Evolutionary conservation across 495 filamentous ascomycete species (phyloP), one percentile per base, ranked within the genome.

Genomic region (Daldinia childiae): DNA sequence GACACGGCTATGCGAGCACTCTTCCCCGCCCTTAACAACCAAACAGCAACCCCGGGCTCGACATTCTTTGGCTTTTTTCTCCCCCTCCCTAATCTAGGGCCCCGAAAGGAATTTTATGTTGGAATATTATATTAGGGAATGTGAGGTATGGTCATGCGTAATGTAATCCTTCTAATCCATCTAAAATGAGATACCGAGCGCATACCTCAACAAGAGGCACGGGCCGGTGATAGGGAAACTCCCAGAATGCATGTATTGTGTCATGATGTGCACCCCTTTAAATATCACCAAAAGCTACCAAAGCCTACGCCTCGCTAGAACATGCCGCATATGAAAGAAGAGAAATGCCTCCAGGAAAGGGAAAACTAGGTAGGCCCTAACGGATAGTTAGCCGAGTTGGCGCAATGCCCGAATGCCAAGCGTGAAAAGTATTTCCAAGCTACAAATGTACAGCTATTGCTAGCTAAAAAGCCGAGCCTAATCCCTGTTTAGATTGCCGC

Each of bases 401-500:
- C 26, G 36, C 57, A 24, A 59, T 12, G 50, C 19, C 54, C 58
- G 41, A 64, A 64, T 60, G 51, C 27, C 66, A 48, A 48, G 68
- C 65, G 51, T 52, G 48, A 39, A 48, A 48, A 48, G 19, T 58
- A 43, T 74, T 59, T 72, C 61, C 70, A 69, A 64, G 58, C 58
- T 62, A 55, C 15, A 34, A 24, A 30, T 54, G 17, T 45, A 26
- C 51, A 50, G 45, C 55, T 55, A 57, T 17, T 56, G 12, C 64
- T 73, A 95, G 12, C 64, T 73, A 95, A 74, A 95, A 94, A 32
- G 92, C 91, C 38, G 93, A 90, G 12, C 93, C 92, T 27, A 97
- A 84, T 19, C 93, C 93, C 76, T 91, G 95, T 81, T 96, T 97
- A 7, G 91, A 94, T 80, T 95, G 92, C 66, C 94, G 85, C 77